Conservation (phyloP, 2,329 filamentous ascomycete genomes). For the Drechslerella dactyloides region DNA sequence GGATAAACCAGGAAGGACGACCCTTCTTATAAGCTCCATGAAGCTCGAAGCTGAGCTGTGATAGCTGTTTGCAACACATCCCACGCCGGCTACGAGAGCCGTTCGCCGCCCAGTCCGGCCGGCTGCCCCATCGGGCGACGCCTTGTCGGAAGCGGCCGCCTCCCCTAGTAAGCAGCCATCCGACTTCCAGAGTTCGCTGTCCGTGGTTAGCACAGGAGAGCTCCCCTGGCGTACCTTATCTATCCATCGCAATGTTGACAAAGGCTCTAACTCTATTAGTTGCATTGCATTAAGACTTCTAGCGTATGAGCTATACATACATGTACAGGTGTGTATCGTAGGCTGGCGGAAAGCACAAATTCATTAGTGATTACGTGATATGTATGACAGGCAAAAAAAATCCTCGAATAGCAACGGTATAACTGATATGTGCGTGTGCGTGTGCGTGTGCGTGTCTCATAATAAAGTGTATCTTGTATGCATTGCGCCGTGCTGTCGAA, state of each 20-base stretch:
- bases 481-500: too few relatives aligned
- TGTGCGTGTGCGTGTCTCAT: too few relatives aligned
- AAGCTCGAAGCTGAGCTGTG: neutral
- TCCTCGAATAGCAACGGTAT: too few relatives aligned
- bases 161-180: constrained; percentile 22
- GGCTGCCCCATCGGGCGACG: constrained; percentile 13
- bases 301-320: too few relatives aligned
- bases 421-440: too few relatives aligned
- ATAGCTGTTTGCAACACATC: constrained; percentile 26
- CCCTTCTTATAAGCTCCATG: constrained; percentile 18
- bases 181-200: neutral
- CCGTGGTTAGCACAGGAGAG: neutral
- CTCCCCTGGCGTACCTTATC: too few relatives aligned
- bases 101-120: constrained; percentile 24
- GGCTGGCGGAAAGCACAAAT: too few relatives aligned
- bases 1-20: neutral
- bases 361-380: too few relatives aligned
- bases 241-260: too few relatives aligned
- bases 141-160: constrained; percentile 46
- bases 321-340: too few relatives aligned
- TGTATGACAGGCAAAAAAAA: too few relatives aligned
- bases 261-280: constrained; percentile 2
- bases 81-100: constrained; percentile 24
- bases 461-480: too few relatives aligned
- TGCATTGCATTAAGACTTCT: constrained; percentile 11